Percentiles rank a stretch among this genome's conserved stretches.
Conservation (phyloP, 768 basidiomycete species). For the Daedaleopsis sinensis region DNA sequence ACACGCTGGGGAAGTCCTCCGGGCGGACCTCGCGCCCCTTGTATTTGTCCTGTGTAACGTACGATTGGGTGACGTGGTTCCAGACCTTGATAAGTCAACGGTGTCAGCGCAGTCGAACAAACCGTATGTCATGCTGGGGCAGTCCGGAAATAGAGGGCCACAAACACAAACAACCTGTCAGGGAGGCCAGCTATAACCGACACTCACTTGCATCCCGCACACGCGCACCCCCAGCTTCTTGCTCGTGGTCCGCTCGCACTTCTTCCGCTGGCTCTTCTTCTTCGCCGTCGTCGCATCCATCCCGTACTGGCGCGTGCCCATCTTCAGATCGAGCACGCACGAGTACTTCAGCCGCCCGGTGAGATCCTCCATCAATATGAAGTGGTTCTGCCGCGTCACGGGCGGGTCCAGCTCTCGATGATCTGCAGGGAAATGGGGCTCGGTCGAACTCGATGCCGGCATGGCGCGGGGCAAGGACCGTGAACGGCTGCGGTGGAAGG, state of each 20-base stretch:
- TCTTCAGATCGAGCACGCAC: slow-evolving; percentile 97
- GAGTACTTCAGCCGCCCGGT: slow-evolving; percentile 90
- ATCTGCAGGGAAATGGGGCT: slow-evolving; percentile 7
- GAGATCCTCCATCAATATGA: slow-evolving; percentile 98
- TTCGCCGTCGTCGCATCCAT: slow-evolving; percentile 90
- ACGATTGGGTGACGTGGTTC: slow-evolving; percentile 83
- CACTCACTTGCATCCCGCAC: slow-evolving; percentile 97
- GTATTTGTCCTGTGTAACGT: slow-evolving; percentile 95
- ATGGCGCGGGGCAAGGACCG: slow-evolving; percentile 9
- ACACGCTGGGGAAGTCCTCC: slow-evolving; percentile 80
- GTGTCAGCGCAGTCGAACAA: slow-evolving; percentile 15
- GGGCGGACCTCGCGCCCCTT: slow-evolving; percentile 88
- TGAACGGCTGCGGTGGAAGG: slow-evolving; percentile 15
- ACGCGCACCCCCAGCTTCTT: slow-evolving; percentile 87
- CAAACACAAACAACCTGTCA: slow-evolving; percentile 17
- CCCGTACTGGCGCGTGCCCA: slow-evolving; percentile 99
- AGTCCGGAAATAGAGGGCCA: slow-evolving; percentile 4
- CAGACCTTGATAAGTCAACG: slow-evolving; percentile 66
- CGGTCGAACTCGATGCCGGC: slow-evolving; percentile 2
- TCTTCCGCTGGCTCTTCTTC: slow-evolving; percentile 98
- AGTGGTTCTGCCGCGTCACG: slow-evolving; percentile 89
- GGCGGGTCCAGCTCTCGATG: slow-evolving; percentile 20
- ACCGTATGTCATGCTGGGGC: neutral
- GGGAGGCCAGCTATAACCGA: neutral
- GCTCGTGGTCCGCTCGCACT: slow-evolving; percentile 96